These are phyloP conservation scores for Marasmius oreades DNA, from an alignment of 1,284 basidiomycete species.

Conservation along the genomic window DNA sequence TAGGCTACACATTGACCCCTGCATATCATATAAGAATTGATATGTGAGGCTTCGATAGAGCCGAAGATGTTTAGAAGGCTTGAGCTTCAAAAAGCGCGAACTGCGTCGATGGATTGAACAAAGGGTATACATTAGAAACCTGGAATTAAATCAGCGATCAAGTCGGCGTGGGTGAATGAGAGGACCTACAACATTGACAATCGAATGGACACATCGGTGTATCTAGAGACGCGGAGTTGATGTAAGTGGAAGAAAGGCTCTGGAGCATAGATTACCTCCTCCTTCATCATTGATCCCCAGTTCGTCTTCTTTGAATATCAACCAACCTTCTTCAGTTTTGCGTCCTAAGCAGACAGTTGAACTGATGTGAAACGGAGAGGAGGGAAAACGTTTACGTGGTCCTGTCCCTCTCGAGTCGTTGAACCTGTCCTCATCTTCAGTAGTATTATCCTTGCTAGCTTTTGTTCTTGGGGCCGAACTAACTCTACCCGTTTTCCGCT, in stretches of 20 bases:
- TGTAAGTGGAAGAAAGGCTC: constrained; percentile 19
- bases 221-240: constrained; percentile 34
- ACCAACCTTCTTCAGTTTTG: constrained; percentile 82
- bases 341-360: constrained; percentile 47
- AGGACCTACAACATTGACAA: constrained; percentile 75
- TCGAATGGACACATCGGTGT: constrained; percentile 78
- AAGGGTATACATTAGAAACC: constrained; percentile 38
- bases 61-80: constrained; percentile 17
- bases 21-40: constrained; percentile 15
- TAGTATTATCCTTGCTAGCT: constrained; percentile 11
- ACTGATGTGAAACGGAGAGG: background rate
- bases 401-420: constrained; percentile 74
- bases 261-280: constrained; percentile 56
- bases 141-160: constrained; percentile 19
- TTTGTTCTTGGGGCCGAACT: background rate
- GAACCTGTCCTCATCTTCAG: constrained; percentile 53
- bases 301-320: constrained; percentile 85
- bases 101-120: background rate
- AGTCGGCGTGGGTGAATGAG: background rate
- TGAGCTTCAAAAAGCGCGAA: background rate
- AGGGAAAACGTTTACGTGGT: constrained; percentile 51
- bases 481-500: constrained; percentile 25
- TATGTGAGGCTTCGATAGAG: constrained; percentile 30
- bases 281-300: constrained; percentile 70
- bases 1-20: constrained; percentile 30